A percentile compares a stretch with the other conserved stretches of the same genome.
These are phyloP conservation scores for Allomyces macrogynus DNA, from an alignment of 192 early-diverging fungal genomes.

Conservation along the genomic window DNA sequence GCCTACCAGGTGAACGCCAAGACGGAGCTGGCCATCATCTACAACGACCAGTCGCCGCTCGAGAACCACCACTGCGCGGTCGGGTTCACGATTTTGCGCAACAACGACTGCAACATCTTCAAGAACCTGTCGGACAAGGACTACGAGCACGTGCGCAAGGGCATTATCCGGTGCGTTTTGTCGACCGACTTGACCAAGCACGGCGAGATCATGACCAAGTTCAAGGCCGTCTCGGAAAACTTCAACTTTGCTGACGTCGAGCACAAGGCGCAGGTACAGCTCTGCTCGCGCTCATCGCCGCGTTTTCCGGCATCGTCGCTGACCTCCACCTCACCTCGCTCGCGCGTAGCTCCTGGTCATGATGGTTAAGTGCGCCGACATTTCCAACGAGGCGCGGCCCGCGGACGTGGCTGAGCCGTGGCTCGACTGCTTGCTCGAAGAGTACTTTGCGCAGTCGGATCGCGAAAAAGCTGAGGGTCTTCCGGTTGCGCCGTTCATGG, in stretches of 20 bases:
- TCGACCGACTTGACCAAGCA: neutral
- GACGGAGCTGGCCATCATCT: neutral
- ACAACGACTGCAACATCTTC: neutral
- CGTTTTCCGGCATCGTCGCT: neutral
- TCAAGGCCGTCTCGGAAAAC: conserved; percentile 9
- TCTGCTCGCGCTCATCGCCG: neutral
- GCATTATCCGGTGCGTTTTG: neutral
- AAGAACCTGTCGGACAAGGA: neutral
- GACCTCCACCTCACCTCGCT: neutral
- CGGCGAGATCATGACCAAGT: neutral
- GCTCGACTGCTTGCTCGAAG: conserved; percentile 28
- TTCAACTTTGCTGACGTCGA: conserved; percentile 21
- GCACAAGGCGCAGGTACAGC: conserved; percentile 15
- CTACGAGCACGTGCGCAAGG: neutral
- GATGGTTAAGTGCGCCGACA: conserved; percentile 32
- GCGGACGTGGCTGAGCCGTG: conserved; percentile 21
- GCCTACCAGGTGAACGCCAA: neutral
- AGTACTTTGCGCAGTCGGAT: conserved; percentile 28
- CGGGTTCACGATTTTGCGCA: neutral
- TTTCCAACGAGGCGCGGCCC: conserved; percentile 34
- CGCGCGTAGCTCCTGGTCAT: conserved; percentile 21
- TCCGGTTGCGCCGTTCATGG: conserved; percentile 26
- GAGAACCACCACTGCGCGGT: neutral
- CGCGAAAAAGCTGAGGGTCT: conserved; percentile 24
- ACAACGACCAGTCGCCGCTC: neutral